Evolutionary conservation across 1,284 basidiomycete species (phyloP).

Genomic region (Cutaneotrichosporon sp.): DNA sequence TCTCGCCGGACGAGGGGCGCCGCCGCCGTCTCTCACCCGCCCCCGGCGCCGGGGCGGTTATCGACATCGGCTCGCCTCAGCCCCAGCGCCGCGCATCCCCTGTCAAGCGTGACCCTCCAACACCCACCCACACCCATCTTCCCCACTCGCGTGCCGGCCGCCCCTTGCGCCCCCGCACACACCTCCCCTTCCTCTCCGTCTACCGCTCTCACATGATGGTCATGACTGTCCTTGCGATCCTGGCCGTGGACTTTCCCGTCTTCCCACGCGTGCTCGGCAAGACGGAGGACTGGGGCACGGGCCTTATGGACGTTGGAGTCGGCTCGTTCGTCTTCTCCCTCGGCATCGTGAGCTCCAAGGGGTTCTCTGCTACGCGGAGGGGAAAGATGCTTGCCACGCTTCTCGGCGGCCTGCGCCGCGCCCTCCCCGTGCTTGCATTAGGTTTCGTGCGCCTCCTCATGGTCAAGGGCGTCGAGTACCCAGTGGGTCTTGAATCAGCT

Average conservation of each 20-base stretch:
- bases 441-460: constrained; percentile 77
- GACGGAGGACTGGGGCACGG: constrained; percentile 92
- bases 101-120: background rate
- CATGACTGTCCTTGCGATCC: constrained; percentile 85
- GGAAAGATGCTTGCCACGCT: background rate
- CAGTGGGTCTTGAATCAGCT: constrained; percentile 64
- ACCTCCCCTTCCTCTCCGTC: constrained; percentile 68
- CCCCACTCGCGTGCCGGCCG: background rate
- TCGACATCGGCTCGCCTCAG: background rate
- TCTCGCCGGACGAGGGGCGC: constrained; percentile 8
- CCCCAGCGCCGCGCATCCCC: background rate
- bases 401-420: constrained; percentile 59
- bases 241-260: constrained; percentile 93
- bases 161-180: constrained; percentile 3
- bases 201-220: constrained; percentile 96
- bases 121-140: background rate
- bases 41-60: background rate
- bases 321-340: constrained; percentile 83
- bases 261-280: constrained; percentile 89
- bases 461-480: constrained; percentile 93
- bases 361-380: constrained; percentile 12
- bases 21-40: background rate
- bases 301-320: constrained; percentile 97
- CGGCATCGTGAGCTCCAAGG: constrained; percentile 76
- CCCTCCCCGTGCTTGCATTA: constrained; percentile 69